Percentiles rank a stretch among this genome's conserved stretches.
Conservation (phyloP, 2,329 filamentous ascomycete species). For the Aureobasidium sp. region DNA sequence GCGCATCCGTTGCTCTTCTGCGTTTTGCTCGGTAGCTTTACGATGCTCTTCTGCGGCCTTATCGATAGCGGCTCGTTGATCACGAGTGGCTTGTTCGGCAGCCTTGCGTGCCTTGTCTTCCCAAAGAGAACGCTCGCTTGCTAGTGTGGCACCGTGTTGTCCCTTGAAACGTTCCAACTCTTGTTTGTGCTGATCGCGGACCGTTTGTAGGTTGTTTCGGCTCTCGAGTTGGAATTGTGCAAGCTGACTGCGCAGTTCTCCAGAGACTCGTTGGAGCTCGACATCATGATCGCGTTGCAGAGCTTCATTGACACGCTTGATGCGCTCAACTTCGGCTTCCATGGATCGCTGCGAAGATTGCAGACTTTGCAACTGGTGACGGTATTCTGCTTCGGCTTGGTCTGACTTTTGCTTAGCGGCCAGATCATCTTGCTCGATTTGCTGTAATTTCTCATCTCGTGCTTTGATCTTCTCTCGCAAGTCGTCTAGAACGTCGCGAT, state of each 20-base stretch:
- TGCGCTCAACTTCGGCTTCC: conserved; percentile 41
- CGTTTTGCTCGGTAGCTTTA: conserved; percentile 19
- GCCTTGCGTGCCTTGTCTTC: conserved; percentile 20
- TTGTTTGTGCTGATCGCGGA: conserved; percentile 35
- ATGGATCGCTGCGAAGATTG: conserved; percentile 18
- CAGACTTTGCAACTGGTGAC: conserved; percentile 33
- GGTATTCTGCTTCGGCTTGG: conserved; percentile 68
- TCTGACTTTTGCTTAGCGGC: conserved; percentile 53
- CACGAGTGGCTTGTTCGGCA: conserved; percentile 17
- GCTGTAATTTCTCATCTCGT: conserved; percentile 55
- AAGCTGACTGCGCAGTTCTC: conserved; percentile 39
- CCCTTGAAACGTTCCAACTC: conserved; percentile 23
- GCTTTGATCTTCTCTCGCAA: conserved; percentile 71
- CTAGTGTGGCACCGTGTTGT: conserved; percentile 30
- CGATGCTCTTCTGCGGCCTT: conserved; percentile 20
- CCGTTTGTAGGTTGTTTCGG: conserved; percentile 23
- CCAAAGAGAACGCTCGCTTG: conserved; percentile 28
- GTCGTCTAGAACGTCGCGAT: conserved; percentile 85
- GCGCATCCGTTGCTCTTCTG: conserved; percentile 18
- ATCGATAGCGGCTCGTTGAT: conserved; percentile 15
- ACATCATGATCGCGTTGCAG: conserved; percentile 64
- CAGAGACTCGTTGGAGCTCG: conserved; percentile 20
- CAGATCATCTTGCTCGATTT: conserved; percentile 50
- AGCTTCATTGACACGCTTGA: conserved; percentile 62
- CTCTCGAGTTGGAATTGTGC: conserved; percentile 39